Evolutionary conservation across 805 yeast genomes (phyloP).

Genomic region (Saccharomyces mikatae): DNA sequence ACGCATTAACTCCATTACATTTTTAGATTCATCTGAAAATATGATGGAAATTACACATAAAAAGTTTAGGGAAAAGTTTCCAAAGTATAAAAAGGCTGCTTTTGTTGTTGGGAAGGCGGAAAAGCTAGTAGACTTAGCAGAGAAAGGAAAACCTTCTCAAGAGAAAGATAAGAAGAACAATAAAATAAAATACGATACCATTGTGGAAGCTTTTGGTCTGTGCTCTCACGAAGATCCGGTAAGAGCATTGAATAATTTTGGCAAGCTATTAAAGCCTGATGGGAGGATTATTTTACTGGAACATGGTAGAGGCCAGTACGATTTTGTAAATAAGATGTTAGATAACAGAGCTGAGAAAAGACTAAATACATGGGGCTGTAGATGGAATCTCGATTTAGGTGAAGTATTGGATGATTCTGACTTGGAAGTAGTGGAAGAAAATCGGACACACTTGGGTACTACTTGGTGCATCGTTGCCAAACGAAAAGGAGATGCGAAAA

Average conservation of each 20-base stretch:
- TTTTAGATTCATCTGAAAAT: slow-evolving; percentile 71
- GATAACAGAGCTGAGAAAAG: slow-evolving; percentile 79
- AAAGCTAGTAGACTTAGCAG: slow-evolving; percentile 55
- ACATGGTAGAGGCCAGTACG: slow-evolving; percentile 84
- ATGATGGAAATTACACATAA: slow-evolving; percentile 78
- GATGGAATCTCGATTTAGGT: slow-evolving; percentile 94
- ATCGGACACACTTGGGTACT: slow-evolving; percentile 82
- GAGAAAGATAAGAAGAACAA: slow-evolving; percentile 20
- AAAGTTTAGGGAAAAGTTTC: slow-evolving; percentile 62
- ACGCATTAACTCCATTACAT: slow-evolving; percentile 63
- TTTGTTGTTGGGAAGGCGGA: slow-evolving; percentile 90
- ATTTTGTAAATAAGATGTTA: slow-evolving; percentile 66
- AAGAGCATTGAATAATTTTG: slow-evolving; percentile 67
- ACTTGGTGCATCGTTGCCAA: slow-evolving; percentile 81
- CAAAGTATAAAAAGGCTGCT: slow-evolving; percentile 63
- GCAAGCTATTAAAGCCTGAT: slow-evolving; percentile 67
- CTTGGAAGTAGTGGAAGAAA: slow-evolving; percentile 70
- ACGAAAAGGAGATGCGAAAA: slow-evolving; percentile 55
- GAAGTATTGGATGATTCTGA: slow-evolving; percentile 79
- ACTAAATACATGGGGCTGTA: slow-evolving; percentile 88
- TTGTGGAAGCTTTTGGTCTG: slow-evolving; percentile 87
- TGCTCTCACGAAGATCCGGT: slow-evolving; percentile 96
- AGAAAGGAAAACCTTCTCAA: slow-evolving; percentile 7
- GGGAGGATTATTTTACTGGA: slow-evolving; percentile 84
- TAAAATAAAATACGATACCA: slow-evolving; percentile 72